Evolutionary conservation across 352 stramenopile genomes (phyloP).

Genomic region (Pythium sukuiense): DNA sequence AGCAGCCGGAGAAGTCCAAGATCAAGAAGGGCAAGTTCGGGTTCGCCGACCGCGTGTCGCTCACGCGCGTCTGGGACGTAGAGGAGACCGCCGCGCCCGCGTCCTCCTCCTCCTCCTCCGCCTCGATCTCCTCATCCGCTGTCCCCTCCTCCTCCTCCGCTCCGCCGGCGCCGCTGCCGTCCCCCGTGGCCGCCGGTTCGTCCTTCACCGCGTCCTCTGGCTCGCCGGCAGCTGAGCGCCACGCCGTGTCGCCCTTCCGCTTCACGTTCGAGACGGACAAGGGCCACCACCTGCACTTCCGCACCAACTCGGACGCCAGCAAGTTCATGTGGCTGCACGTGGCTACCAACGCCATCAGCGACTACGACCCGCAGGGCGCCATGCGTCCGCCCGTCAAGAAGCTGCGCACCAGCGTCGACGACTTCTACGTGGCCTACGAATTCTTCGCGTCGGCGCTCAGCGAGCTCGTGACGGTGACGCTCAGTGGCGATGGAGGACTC

Average conservation of each 20-base stretch:
- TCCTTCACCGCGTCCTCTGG: slow-evolving; percentile 2
- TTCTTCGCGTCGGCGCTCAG: slow-evolving; percentile 68
- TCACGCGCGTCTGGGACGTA: slow-evolving; percentile 74
- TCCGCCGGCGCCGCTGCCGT: not conserved
- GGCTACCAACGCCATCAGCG: slow-evolving; percentile 56
- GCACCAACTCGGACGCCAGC: slow-evolving; percentile 76
- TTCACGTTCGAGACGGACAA: slow-evolving; percentile 85
- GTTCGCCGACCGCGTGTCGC: slow-evolving; percentile 76
- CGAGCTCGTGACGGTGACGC: slow-evolving; percentile 45
- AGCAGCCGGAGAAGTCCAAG: slow-evolving; percentile 82
- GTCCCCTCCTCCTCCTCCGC: slow-evolving; percentile 6
- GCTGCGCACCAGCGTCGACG: slow-evolving; percentile 49
- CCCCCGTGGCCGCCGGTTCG: not conserved
- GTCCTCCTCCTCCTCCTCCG: slow-evolving; percentile 8
- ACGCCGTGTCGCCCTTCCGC: slow-evolving; percentile 51
- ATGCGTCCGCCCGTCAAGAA: slow-evolving; percentile 31
- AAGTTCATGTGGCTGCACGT: slow-evolving; percentile 85
- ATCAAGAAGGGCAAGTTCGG: slow-evolving; percentile 90
- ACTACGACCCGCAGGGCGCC: slow-evolving; percentile 44
- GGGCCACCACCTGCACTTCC: slow-evolving; percentile 84
- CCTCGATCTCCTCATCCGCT: slow-evolving; percentile 5
- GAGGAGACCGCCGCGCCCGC: slow-evolving; percentile 36
- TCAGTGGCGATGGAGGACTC: slow-evolving; percentile 5
- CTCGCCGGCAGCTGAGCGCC: not conserved
- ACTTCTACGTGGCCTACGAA: slow-evolving; percentile 82